Percentiles rank a stretch among this genome's conserved stretches.
phyloP scores from a whole-genome alignment of 768 basidiomycete species.

The Favolaschia claudopus region DNA sequence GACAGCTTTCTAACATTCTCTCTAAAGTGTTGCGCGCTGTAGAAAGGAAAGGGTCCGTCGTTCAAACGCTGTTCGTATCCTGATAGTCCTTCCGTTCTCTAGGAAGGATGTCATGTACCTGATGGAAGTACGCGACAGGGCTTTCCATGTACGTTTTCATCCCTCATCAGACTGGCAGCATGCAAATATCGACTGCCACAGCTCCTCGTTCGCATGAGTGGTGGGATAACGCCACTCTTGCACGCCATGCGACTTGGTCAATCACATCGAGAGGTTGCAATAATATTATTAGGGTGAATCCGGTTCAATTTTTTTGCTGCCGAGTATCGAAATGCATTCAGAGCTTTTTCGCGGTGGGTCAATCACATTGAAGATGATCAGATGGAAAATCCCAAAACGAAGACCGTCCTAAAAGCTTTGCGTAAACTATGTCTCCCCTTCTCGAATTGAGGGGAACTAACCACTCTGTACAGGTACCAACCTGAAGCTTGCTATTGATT shows the following conservation, averaged over 20 bases:
- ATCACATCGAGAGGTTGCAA: constrained; percentile 82
- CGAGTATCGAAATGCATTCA: neutral
- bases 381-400: constrained; percentile 72
- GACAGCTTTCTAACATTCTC: neutral
- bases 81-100: no score
- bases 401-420: constrained; percentile 76
- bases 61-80: no score
- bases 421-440: constrained; percentile 52
- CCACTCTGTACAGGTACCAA: constrained; percentile 62
- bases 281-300: constrained; percentile 75
- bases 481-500: constrained; percentile 92
- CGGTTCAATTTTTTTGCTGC: neutral
- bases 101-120: constrained; percentile 84
- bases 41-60: constrained; percentile 80
- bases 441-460: constrained; percentile 4
- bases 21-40: constrained; percentile 82
- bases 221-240: constrained; percentile 86
- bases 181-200: constrained; percentile 32
- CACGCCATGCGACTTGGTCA: constrained; percentile 87
- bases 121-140: constrained; percentile 83
- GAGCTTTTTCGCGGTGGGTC: constrained; percentile 88
- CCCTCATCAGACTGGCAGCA: neutral
- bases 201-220: constrained; percentile 85
- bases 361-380: constrained; percentile 89
- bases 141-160: constrained; percentile 71